Base-by-base conservation (phyloP, 148 eudicot species). In the Chenopodium quinoa region DNA sequence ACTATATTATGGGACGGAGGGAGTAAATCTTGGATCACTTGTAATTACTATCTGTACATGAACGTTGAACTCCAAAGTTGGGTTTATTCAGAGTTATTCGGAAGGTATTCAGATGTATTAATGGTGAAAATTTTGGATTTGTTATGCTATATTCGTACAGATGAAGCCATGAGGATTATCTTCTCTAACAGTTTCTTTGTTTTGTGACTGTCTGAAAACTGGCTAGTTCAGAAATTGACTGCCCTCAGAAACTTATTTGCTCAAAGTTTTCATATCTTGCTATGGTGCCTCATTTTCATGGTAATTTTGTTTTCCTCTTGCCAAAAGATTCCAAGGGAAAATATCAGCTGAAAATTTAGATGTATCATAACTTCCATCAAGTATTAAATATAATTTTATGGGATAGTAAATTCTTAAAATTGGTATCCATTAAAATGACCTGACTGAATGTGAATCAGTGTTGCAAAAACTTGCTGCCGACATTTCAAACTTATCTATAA, bases 161-260 rank as follows among this genome's bases (percentile, higher is more conserved):
- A 32, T 50, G 68, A 64, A 29, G 66, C 37, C 19, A 54, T 56
- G 40, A 22, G 50, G 29, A 54, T 66, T 32, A 17, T 29, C 6
- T 79, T 62, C 11, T 52, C 47, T 52, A 25, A 25, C 48, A 48
- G 46, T 78, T 78, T 63, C 81, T 78, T 29, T 47, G 74, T 9
- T 68, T 8, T 29, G 25, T 19, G 48, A 31, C 37, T 79, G 44
- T 47, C 32, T 47, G 10, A 7, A 20, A 54, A 70, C 14, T 69
- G 20, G 20, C 17, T 54, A 54, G 60, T 13, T 54, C 60, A 54
- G 60, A 4, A 2, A 54, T 54, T 4, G 14, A 54, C 17, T 7
- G 12, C 56, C 56, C 56, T 52, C 56, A 52, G 56, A 52, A 52
- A 52, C 14, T 46, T 46, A 46, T 46, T 7, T 46, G 56, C 56